phyloP scores from a whole-genome alignment of 371 early-diverging fungal genomes.

The Mycotypha africana region DNA sequence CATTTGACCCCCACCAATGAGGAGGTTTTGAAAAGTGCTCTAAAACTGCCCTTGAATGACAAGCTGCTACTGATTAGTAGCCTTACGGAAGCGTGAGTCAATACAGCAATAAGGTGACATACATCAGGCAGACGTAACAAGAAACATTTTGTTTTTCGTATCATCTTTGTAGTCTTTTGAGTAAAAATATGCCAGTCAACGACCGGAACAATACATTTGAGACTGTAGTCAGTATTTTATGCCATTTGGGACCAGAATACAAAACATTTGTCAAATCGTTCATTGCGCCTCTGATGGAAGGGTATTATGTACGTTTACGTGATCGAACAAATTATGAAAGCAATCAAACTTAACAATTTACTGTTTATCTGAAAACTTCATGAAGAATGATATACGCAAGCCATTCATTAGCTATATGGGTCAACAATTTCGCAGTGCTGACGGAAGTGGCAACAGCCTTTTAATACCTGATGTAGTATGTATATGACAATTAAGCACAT shows the following conservation, averaged over 20 bases:
- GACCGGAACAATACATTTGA: conserved; percentile 43
- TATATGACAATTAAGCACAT: too few species aligned
- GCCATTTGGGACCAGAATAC: conserved; percentile 27
- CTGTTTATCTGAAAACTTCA: too few species aligned
- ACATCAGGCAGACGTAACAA: too few species aligned
- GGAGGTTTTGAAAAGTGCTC: conserved; percentile 27
- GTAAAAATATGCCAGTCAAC: conserved; percentile 28
- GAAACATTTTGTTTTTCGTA: too few species aligned
- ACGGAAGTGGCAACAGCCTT: conserved; percentile 44
- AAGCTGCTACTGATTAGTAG: conserved; percentile 20
- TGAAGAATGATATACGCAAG: conserved; percentile 38
- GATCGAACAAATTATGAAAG: too few species aligned
- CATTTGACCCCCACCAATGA: conserved; percentile 19
- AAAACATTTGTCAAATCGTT: too few species aligned
- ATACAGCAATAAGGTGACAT: too few species aligned
- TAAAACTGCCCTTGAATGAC: conserved; percentile 21
- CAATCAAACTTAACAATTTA: too few species aligned
- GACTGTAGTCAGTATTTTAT: conserved; percentile 35
- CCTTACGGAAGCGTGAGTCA: conserved; percentile 28
- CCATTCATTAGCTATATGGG: conserved; percentile 38
- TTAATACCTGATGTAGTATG: conserved; percentile 36
- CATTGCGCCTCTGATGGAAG: too few species aligned
- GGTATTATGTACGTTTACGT: too few species aligned
- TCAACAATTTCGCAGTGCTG: conserved; percentile 39
- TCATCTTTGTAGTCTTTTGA: conserved; percentile 32